Base-by-base conservation (phyloP, 495 filamentous ascomycete species). In the Aspergillus ostianus region DNA sequence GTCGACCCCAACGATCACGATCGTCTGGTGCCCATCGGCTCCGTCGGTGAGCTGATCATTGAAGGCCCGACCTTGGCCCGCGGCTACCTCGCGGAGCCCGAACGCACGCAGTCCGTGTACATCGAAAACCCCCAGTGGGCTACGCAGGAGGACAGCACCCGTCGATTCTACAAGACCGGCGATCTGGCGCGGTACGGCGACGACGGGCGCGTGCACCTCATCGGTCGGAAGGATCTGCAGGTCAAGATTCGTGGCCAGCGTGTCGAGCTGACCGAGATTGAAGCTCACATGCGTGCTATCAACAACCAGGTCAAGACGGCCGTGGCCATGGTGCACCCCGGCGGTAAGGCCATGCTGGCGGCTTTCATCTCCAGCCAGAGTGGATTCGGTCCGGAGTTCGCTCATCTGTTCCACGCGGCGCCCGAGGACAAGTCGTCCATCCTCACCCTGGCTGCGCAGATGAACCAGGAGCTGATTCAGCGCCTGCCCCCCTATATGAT, bases 401-500 rank as follows among this genome's bases (percentile, higher is more conserved):
- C 44, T 10, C 23, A 54, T 26, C 32, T 51, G 0, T 57, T 62
- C 54, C 15, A 48, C 18, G 18, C 48, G 0, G 20, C 32, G 20
- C 47, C 45, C 8, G 51, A 21, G 5, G 57, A 59, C 20, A 47
- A 59, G 12, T 46, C 57, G 4, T 30, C 58, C 19, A 55, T 58
- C 4, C 56, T 55, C 10, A 57, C 49, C 4, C 10, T 70, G 19
- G 56, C 55, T 13, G 36, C 60, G 1, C 50, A 53, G 21, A 53
- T 62, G 50, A 53, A 32, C 27, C n/a, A 19, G 15, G 29, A 56
- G 19, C 47, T 59, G 47, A 26, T n/a, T 10, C 49, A 49, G 27
- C 41, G 55, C 18, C 61, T 71, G 6, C 73, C 76, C 17, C 51
- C 53, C 1, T 83, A 85, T 61, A 86, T 85, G 84, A 68, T 85